Percentiles rank a stretch among this genome's conserved stretches.
Conservation (phyloP, 805 yeast genomes). For the Komagataella kurtzmanii region DNA sequence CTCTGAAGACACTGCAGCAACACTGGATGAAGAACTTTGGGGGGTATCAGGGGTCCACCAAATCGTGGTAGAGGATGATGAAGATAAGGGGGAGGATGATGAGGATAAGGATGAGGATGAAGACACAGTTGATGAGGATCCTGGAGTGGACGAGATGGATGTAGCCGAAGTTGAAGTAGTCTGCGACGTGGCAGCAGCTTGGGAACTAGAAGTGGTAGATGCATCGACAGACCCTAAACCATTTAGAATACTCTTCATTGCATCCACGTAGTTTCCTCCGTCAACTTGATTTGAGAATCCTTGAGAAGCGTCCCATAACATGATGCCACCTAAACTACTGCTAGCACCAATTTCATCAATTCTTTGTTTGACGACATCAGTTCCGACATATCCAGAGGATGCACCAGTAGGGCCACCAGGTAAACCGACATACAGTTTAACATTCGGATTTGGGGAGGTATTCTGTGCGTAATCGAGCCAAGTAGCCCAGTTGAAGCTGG, state of each 20-base stretch:
- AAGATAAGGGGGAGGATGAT: conserved; percentile 6
- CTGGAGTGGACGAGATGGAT: conserved; percentile 1
- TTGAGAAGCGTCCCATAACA: conserved; percentile 77
- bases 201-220: conserved; percentile 1
- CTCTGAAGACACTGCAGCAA: conserved; percentile 20
- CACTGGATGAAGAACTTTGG: conserved; percentile 5
- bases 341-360: conserved; percentile 13
- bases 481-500: conserved; percentile 49
- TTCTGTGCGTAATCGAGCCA: conserved; percentile 56
- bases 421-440: conserved; percentile 62
- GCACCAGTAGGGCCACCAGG: conserved; percentile 47
- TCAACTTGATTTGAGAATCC: conserved; percentile 32
- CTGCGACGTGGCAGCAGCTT: not conserved
- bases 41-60: conserved; percentile 20
- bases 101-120: conserved; percentile 6
- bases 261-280: conserved; percentile 21
- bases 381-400: conserved; percentile 39
- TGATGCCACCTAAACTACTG: conserved; percentile 53
- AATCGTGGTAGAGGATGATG: conserved; percentile 10
- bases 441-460: conserved; percentile 51
- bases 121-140: conserved; percentile 5
- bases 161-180: conserved; percentile 5
- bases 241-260: conserved; percentile 13
- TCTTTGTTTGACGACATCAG: conserved; percentile 21
- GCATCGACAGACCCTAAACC: conserved; percentile 3